Conservation (phyloP, 345 rosid genomes). For the Eucalyptus cloeziana region DNA sequence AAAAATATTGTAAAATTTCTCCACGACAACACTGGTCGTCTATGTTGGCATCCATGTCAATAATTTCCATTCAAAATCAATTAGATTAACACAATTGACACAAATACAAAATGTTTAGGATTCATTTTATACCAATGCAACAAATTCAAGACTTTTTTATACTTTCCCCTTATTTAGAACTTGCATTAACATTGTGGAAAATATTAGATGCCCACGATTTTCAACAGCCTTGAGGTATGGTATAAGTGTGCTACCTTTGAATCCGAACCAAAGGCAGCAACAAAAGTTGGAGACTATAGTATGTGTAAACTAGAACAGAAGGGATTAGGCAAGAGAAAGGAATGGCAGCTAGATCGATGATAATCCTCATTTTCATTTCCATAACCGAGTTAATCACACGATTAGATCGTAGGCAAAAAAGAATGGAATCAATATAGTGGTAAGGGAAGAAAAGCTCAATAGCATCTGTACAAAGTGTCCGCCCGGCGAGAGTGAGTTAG, state of each 20-base stretch:
- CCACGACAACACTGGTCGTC: fast-evolving
- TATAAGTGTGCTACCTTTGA: background rate
- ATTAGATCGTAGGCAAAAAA: background rate
- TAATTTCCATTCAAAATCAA: background rate
- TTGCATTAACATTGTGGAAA: background rate
- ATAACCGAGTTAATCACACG: too few species aligned
- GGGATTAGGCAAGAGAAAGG: background rate
- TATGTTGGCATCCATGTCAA: fast-evolving
- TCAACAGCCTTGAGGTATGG: background rate
- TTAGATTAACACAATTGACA: background rate
- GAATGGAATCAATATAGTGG: background rate
- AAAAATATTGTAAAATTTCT: too few species aligned
- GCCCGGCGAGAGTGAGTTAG: background rate
- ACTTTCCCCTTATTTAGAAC: background rate
- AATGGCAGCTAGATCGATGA: background rate
- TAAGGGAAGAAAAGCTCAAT: background rate
- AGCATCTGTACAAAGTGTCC: background rate
- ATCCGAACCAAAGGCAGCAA: background rate
- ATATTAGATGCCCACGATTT: background rate
- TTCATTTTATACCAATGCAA: fast-evolving
- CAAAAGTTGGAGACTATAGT: background rate
- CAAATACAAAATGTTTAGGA: background rate
- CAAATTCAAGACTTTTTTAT: too few species aligned
- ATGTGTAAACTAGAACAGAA: background rate
- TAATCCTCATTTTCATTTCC: background rate